Conservation (phyloP, 75 land plant genomes). For the Pseudotsuga menziesii region DNA sequence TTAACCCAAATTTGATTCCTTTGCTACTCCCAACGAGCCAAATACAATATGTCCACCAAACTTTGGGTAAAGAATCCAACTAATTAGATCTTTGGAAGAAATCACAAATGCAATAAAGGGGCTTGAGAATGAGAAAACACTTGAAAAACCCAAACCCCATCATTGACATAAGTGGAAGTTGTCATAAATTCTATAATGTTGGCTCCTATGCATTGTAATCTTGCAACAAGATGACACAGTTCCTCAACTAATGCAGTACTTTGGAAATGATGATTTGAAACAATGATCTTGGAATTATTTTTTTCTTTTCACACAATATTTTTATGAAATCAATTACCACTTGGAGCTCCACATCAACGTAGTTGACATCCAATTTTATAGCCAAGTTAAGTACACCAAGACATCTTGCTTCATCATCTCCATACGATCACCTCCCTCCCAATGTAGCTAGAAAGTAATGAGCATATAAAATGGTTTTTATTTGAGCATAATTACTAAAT, state of each 20-base stretch:
- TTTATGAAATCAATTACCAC: slow-evolving; percentile 43
- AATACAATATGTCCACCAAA: no score
- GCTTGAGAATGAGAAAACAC: slow-evolving; percentile 56
- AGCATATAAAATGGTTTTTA: slow-evolving; percentile 57
- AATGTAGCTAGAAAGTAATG: slow-evolving; percentile 54
- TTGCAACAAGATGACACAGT: slow-evolving; percentile 46
- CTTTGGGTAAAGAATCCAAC: no score
- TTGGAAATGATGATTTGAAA: slow-evolving; percentile 65
- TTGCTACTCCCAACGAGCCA: no score
- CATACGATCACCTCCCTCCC: slow-evolving; percentile 17
- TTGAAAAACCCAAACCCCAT: slow-evolving; percentile 60
- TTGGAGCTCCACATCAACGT: slow-evolving; percentile 47
- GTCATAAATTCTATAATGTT: slow-evolving; percentile 79
- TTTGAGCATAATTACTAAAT: slow-evolving; percentile 45
- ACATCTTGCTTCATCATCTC: slow-evolving; percentile 15
- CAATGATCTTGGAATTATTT: no score
- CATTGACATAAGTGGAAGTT: slow-evolving; percentile 57
- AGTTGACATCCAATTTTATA: slow-evolving; percentile 41
- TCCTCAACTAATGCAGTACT: no score
- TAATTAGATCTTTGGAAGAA: no score
- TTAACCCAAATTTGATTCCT: no score
- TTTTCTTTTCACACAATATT: slow-evolving; percentile 40
- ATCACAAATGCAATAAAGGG: no score
- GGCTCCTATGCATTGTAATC: slow-evolving; percentile 65
- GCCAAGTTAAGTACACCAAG: slow-evolving; percentile 35